Base-by-base conservation (phyloP, 1,139 yeast genomes). In the Entelexis paramagnoliae region DNA sequence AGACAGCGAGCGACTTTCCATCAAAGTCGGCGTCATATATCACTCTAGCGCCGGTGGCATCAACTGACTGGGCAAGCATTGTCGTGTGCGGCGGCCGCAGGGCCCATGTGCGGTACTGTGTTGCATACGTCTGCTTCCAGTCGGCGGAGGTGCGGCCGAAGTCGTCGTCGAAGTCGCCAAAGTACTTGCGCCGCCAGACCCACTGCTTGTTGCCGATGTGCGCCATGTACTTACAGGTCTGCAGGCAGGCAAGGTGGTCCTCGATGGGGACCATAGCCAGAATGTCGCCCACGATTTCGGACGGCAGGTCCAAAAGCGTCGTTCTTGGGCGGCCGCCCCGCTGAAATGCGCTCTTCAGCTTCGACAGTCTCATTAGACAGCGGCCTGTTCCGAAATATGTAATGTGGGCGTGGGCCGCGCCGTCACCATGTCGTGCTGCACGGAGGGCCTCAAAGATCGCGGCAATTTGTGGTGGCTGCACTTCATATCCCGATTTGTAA, bases 1-100 rank as follows among this genome's bases (percentile, higher is more conserved):
- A 65, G 4, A 68, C 60, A 32, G 66, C 63, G 34, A 58, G 59
- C 16, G 40, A 44, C n/a, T 24, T 7, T 3, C 26, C 47, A 17
- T 44, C 47, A 17, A 24, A 34, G 40, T 44, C 47, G 3, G 16
- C 33, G 34, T 44, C 47, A 17, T 22, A 19, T 14, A 32, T n/a
- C 13, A 22, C 11, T 19, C 3, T 30, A 10, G 24, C 9, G 13
- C 11, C 13, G n/a, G 22, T 34, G 14, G 28, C n/a, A n/a, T n/a
- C n/a, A n/a, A n/a, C n/a, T n/a, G 7, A 26, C 28, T 19, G 5
- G 3, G 46, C 4, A 14, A 29, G 17, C 10, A 11, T 13, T 14
- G 34, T 41, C 5, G 8, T n/a, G 1, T n/a, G 28, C 22, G 46
- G 46, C 17, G 36, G 8, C 9, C 19, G 36, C 8, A 22, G 20